These are phyloP conservation scores for Diaporthe vaccinii DNA, from an alignment of 2,329 filamentous ascomycete species.

Conservation along the genomic window DNA sequence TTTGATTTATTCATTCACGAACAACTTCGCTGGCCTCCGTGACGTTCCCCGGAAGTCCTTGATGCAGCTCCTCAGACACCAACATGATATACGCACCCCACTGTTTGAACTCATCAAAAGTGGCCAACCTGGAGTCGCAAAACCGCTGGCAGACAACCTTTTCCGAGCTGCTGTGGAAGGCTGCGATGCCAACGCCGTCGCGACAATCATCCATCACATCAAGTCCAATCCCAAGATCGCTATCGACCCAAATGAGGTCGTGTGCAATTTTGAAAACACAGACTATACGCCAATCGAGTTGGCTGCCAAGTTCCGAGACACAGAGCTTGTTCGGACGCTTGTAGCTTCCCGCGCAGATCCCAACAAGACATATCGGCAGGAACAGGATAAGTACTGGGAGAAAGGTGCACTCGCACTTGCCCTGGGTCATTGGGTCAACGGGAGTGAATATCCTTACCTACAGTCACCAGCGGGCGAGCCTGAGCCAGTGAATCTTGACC, in stretches of 20 bases:
- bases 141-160: background rate
- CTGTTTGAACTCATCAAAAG: background rate
- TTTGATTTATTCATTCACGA: background rate
- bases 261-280: background rate
- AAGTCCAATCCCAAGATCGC: background rate
- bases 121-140: background rate
- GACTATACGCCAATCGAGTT: constrained; percentile 1
- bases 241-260: background rate
- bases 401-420: background rate
- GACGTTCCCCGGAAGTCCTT: background rate
- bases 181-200: background rate
- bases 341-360: background rate
- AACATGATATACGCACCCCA: background rate
- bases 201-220: background rate
- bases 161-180: background rate
- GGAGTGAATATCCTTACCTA: background rate
- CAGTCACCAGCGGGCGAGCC: background rate
- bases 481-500: background rate
- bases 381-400: background rate
- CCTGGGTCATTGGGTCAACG: background rate
- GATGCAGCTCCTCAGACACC: background rate
- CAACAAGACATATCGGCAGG: background rate
- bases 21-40: background rate
- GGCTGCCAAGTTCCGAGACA: background rate
- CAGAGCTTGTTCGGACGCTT: background rate